Conservation (phyloP, 164 flowering plant species). For the Tetracentron sinense region DNA sequence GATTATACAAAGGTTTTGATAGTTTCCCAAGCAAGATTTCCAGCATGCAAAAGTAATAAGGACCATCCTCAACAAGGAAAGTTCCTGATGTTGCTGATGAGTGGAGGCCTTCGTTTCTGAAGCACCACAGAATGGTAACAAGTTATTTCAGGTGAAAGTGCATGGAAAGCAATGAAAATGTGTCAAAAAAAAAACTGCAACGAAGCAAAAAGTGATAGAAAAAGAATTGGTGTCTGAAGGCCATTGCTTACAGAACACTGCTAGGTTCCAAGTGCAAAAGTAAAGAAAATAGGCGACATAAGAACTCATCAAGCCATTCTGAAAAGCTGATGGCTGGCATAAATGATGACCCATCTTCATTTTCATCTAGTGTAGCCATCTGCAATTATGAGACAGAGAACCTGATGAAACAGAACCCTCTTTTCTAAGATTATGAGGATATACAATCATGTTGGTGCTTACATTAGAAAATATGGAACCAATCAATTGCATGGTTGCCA, state of each 20-base stretch:
- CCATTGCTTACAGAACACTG: conserved; percentile 69
- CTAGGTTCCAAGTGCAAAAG: conserved; percentile 88
- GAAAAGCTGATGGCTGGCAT: conserved; percentile 63
- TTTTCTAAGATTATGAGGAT: neutral
- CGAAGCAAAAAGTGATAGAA: neutral
- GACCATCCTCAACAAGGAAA: conserved; percentile 92
- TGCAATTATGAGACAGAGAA: conserved; percentile 29
- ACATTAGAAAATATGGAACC: conserved; percentile 96
- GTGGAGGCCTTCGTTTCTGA: conserved; percentile 78
- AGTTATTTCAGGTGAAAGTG: neutral
- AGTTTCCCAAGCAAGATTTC: conserved; percentile 85
- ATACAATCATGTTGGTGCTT: conserved; percentile 22
- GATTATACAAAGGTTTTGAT: conserved; percentile 68
- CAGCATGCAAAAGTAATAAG: conserved; percentile 91
- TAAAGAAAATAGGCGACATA: conserved; percentile 81
- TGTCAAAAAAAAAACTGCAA: conserved; percentile 4
- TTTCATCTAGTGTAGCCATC: conserved; percentile 74
- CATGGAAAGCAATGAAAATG: conserved; percentile 2
- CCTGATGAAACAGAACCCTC: conserved; percentile 13
- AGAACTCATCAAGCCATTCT: conserved; percentile 97
- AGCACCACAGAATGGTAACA: conserved; percentile 14
- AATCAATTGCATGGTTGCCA: conserved; percentile 94
- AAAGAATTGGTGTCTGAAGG: conserved; percentile 3
- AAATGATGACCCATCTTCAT: conserved; percentile 34
- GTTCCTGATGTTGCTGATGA: conserved; percentile 84